Conservation (phyloP, 176 grass and related monocot species). For the Rhynchospora tenuis region DNA sequence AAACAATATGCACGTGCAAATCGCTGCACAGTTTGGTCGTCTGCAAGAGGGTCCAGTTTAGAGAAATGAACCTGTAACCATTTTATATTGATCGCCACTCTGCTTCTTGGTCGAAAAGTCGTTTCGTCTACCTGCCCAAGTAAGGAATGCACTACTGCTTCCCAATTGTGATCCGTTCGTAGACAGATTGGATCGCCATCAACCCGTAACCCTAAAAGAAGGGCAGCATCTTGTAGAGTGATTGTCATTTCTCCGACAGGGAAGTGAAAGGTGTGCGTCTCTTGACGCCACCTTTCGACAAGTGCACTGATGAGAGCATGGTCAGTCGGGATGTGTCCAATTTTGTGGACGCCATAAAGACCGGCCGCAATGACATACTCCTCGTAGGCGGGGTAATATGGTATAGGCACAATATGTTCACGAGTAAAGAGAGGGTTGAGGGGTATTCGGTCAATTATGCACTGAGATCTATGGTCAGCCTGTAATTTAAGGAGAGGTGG, state of each 20-base stretch:
- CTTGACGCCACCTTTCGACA: slow-evolving; percentile 10
- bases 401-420: background rate
- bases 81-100: slow-evolving; percentile 2
- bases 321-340: background rate
- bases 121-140: background rate
- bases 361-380: background rate
- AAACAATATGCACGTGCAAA: slow-evolving; percentile 7
- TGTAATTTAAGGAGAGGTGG: background rate
- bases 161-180: background rate
- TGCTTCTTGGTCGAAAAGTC: slow-evolving; percentile 5
- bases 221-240: slow-evolving; percentile 11
- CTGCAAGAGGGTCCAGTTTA: background rate
- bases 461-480: background rate
- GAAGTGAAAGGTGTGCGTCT: slow-evolving; percentile 14
- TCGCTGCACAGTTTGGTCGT: background rate
- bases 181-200: background rate
- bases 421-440: background rate
- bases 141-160: background rate
- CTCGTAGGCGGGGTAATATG: background rate
- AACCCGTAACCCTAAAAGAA: slow-evolving; percentile 11
- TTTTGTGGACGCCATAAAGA: background rate
- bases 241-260: slow-evolving; percentile 15
- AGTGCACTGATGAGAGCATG: background rate
- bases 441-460: background rate
- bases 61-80: slow-evolving; percentile 5